Conservation (phyloP, 1,139 yeast species). For the Wickerhamomyces sp. region DNA sequence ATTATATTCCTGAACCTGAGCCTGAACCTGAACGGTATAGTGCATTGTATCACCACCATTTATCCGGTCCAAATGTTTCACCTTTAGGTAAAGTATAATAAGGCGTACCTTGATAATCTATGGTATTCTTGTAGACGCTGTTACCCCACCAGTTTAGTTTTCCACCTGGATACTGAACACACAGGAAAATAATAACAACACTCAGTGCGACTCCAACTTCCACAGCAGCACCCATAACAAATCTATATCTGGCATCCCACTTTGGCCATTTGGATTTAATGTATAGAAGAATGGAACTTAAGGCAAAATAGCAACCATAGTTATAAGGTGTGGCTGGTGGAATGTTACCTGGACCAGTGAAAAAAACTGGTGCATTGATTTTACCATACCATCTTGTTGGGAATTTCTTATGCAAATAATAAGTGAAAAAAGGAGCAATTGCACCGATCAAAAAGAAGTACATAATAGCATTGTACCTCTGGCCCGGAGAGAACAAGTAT, state of each 20-base stretch:
- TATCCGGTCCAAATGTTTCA: slow-evolving; percentile 37
- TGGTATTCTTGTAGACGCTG: slow-evolving; percentile 32
- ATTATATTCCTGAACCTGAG: too few species aligned
- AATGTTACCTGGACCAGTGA: slow-evolving; percentile 37
- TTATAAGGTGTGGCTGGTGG: slow-evolving; percentile 46
- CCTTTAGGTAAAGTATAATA: slow-evolving; percentile 30
- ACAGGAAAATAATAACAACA: slow-evolving; percentile 42
- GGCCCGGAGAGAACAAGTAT: slow-evolving; percentile 39
- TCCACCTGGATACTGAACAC: slow-evolving; percentile 45
- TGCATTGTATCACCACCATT: slow-evolving; percentile 32
- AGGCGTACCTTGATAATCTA: slow-evolving; percentile 27
- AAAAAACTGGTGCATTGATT: slow-evolving; percentile 35
- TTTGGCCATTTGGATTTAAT: slow-evolving; percentile 26
- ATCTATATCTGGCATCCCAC: slow-evolving; percentile 42
- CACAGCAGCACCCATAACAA: slow-evolving; percentile 46
- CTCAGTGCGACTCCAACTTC: slow-evolving; percentile 56
- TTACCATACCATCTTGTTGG: slow-evolving; percentile 33
- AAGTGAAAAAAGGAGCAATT: slow-evolving; percentile 30
- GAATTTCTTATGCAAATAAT: slow-evolving; percentile 27
- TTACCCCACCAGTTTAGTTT: slow-evolving; percentile 51
- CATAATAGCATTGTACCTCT: slow-evolving; percentile 33
- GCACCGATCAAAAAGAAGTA: slow-evolving; percentile 36
- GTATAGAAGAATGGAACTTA: slow-evolving; percentile 33
- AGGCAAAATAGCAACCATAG: slow-evolving; percentile 43
- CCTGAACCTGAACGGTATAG: too few species aligned